phyloP scores from a whole-genome alignment of 139 green algal genomes.

The Coelastrella sp. region DNA sequence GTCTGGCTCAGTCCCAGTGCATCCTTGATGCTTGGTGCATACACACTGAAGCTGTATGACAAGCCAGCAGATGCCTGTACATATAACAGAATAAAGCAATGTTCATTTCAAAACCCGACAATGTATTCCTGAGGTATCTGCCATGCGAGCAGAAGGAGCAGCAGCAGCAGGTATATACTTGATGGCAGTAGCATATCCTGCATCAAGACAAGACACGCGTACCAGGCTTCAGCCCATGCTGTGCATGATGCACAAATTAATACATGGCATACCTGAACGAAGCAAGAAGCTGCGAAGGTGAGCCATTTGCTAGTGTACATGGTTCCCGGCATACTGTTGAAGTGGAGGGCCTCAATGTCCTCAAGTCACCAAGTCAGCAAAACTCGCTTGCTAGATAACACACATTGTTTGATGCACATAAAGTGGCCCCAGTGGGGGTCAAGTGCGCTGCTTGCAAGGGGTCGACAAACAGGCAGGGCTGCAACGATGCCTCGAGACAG shows the following conservation, averaged over 20 bases:
- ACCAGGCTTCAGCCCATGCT: background rate
- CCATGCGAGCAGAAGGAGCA: background rate
- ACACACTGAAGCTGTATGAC: constrained; percentile 45
- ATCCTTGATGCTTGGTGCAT: constrained; percentile 48
- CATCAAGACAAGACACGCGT: too few species aligned
- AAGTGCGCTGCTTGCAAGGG: too few species aligned
- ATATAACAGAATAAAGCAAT: background rate
- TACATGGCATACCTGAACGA: constrained; percentile 5
- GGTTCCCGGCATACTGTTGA: constrained; percentile 3
- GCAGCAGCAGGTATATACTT: too few species aligned
- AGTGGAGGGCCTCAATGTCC: too few species aligned
- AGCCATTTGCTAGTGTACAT: constrained; percentile 48
- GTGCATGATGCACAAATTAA: background rate
- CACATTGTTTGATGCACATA: too few species aligned
- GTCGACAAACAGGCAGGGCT: too few species aligned
- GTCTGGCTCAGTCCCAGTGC: constrained; percentile 26
- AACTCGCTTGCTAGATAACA: constrained; percentile 40
- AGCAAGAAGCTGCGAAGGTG: constrained; percentile 28
- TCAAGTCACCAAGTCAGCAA: constrained; percentile 33
- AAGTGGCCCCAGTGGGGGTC: too few species aligned
- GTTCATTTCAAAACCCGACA: too few species aligned
- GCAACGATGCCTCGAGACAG: too few species aligned
- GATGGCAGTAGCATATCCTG: background rate
- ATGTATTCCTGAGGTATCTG: background rate
- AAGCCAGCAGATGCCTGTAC: constrained; percentile 39